Conservation (phyloP, 352 stramenopile genomes). For the Phytophthora vignae region DNA sequence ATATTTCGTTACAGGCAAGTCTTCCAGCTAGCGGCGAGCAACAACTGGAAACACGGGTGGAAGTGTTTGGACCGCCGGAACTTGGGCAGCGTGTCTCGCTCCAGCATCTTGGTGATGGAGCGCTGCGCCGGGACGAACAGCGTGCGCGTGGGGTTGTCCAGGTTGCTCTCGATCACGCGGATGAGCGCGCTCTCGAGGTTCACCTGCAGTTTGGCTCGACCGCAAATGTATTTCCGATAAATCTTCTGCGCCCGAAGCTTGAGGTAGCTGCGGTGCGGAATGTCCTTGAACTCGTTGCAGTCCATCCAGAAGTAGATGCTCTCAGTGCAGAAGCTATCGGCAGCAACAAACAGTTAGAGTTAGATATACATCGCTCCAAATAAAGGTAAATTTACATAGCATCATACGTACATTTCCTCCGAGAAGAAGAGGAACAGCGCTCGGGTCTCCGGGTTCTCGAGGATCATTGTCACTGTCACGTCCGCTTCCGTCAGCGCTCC, state of each 20-base stretch:
- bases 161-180: slow-evolving; percentile 60
- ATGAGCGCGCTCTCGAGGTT: slow-evolving; percentile 69
- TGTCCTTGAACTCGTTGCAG: slow-evolving; percentile 86
- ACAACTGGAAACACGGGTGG: slow-evolving; percentile 48
- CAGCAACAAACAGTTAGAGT: slow-evolving; percentile 10
- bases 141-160: slow-evolving; percentile 65
- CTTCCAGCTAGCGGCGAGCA: slow-evolving; percentile 30
- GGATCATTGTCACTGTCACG: slow-evolving; percentile 64
- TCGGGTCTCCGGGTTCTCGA: slow-evolving; percentile 70
- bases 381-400: neutral
- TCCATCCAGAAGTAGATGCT: slow-evolving; percentile 89
- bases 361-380: neutral
- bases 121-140: slow-evolving; percentile 66
- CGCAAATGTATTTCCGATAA: slow-evolving; percentile 80
- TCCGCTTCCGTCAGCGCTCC: slow-evolving; percentile 37
- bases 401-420: slow-evolving; percentile 74
- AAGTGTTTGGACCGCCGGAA: slow-evolving; percentile 78
- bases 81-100: slow-evolving; percentile 78
- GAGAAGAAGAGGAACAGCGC: slow-evolving; percentile 77
- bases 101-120: slow-evolving; percentile 83
- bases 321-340: slow-evolving; percentile 72
- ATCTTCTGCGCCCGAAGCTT: slow-evolving; percentile 84
- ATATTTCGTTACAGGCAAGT: slow-evolving; percentile 10
- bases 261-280: slow-evolving; percentile 76
- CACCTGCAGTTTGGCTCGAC: slow-evolving; percentile 71